A percentile compares a stretch with the other conserved stretches of the same genome.
These are phyloP conservation scores for Phyllosticta citriasiana DNA, from an alignment of 2,329 filamentous ascomycete genomes.

Conservation along the genomic window DNA sequence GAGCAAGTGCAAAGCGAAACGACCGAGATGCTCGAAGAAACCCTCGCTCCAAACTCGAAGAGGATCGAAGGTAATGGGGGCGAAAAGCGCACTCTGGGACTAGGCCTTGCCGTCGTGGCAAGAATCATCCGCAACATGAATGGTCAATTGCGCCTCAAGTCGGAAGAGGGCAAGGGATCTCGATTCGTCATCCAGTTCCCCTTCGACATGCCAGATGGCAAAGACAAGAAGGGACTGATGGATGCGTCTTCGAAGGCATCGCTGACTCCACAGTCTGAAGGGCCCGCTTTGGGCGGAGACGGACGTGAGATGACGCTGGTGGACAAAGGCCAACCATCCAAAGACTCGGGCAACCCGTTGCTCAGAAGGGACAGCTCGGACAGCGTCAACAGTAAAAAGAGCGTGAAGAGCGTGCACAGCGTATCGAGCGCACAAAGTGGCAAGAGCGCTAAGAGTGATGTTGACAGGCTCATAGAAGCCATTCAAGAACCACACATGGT, in stretches of 20 bases:
- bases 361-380: constrained; percentile 28
- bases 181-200: constrained; percentile 72
- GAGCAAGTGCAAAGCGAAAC: constrained; percentile 53
- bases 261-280: constrained; percentile 15
- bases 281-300: constrained; percentile 6
- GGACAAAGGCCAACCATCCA: constrained; percentile 17
- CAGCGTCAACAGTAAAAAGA: constrained; percentile 42
- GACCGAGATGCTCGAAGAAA: constrained; percentile 20
- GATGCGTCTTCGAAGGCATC: constrained; percentile 15
- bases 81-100: constrained; percentile 51
- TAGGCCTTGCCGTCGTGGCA: constrained; percentile 82
- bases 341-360: not conserved
- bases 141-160: constrained; percentile 74
- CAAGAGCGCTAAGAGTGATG: constrained; percentile 47
- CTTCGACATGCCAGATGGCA: constrained; percentile 52
- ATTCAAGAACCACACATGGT: constrained; percentile 49
- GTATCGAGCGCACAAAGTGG: constrained; percentile 18
- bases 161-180: constrained; percentile 71
- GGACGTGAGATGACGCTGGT: constrained; percentile 54
- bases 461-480: constrained; percentile 61
- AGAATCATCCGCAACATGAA: constrained; percentile 84
- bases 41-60: constrained; percentile 23
- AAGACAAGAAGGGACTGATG: constrained; percentile 4
- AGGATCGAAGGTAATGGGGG: constrained; percentile 16
- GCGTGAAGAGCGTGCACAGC: constrained; percentile 37